These are phyloP conservation scores for Pyrus pyrifolia DNA, from an alignment of 306 rosid genomes.

Conservation along the genomic window DNA sequence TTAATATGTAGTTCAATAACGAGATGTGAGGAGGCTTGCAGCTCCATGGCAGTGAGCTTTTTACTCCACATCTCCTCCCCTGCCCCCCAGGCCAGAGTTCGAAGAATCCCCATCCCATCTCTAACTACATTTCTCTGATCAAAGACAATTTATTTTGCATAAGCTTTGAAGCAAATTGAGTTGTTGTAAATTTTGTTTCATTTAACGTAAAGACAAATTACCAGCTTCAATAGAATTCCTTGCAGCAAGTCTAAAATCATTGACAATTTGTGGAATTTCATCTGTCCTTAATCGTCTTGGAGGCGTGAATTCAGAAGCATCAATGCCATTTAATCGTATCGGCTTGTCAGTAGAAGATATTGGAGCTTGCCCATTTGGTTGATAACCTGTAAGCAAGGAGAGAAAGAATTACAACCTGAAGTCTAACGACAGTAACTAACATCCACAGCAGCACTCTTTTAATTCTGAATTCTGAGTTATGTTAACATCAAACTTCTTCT, in stretches of 20 bases:
- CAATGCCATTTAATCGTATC: slow-evolving; percentile 19
- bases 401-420: background rate
- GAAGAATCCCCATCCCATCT: background rate
- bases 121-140: background rate
- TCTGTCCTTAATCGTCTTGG: slow-evolving; percentile 50
- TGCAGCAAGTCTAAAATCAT: slow-evolving; percentile 55
- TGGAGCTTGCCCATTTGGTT: slow-evolving; percentile 44
- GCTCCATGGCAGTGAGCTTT: background rate
- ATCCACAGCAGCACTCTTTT: background rate
- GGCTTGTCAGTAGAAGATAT: slow-evolving; percentile 36
- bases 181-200: background rate
- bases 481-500: no score
- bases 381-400: slow-evolving; percentile 29
- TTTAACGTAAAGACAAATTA: slow-evolving; percentile 4
- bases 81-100: background rate
- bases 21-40: background rate
- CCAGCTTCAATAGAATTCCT: slow-evolving; percentile 74
- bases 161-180: background rate
- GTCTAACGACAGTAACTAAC: background rate
- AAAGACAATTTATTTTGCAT: background rate
- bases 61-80: no score
- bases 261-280: slow-evolving; percentile 52
- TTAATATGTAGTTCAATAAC: background rate
- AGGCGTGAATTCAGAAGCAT: slow-evolving; percentile 34
- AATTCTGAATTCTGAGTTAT: background rate